Evolutionary conservation across 108 stramenopile species (phyloP), one percentile per base, ranked within the genome.

Genomic region (Pseudonitzschia pungens): DNA sequence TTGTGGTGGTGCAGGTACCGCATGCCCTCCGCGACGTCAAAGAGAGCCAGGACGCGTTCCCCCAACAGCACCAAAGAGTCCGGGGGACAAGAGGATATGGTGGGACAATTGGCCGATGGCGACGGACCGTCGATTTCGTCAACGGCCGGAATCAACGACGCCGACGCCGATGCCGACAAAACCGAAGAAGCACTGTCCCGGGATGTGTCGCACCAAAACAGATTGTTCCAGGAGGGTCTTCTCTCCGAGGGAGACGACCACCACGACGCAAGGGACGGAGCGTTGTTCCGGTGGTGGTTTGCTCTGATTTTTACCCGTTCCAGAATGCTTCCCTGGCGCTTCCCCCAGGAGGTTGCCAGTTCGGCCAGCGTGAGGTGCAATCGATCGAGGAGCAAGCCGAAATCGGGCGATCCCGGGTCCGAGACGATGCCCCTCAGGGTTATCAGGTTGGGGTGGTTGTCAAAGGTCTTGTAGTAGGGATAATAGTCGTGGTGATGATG

Each of bases 361-460:
- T 89, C 83, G 1, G 73, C 70, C 65, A 92, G 69, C 21, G 87
- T 87, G 51, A 78, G 50, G 58, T 74, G 75, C 27, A 92, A 69
- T 33, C 85, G 72, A 79, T 92, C 91, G 69, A 92, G 70, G 8
- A 92, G 33, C 12, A 92, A 29, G 21, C 78, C 82, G 66, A 86
- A 89, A 50, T 83, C 72, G 1, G 77, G 77, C 6, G 70, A 21
- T 26, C 87, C 81, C 0, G 84, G 80, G 24, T 53, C 71, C 22
- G 85, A 86, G 0, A 82, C 76, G 28, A 77, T 78, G 11, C 83
- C 91, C 43, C 87, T 73, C 63, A 92, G 71, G 20, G 78, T 85
- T 21, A 89, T 77, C 22, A 92, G 79, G 66, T 92, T 87, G 8
- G 88, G 87, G 72, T 92, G 91, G 20, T 62, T 62, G 36, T 62